phyloP scores from a whole-genome alignment of 2,329 filamentous ascomycete species.

The Sarocladium brachiariae region DNA sequence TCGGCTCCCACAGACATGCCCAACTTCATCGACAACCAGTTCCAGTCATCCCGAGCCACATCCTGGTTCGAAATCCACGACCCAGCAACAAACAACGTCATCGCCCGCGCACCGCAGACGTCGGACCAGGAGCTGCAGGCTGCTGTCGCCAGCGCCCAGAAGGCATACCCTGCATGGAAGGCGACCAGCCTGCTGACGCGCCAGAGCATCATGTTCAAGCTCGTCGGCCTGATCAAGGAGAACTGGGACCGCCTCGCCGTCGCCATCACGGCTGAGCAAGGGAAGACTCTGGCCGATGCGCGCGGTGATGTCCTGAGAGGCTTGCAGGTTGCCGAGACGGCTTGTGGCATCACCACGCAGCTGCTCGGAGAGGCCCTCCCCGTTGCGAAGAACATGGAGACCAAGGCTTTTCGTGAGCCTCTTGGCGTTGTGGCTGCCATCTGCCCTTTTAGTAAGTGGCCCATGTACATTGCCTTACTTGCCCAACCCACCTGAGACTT shows the following conservation, averaged over 20 bases:
- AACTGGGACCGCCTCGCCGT: constrained; percentile 72
- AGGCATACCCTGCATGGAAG: constrained; percentile 63
- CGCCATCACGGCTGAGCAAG: constrained; percentile 72
- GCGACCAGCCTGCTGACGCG: constrained; percentile 58
- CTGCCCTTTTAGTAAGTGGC: constrained; percentile 58
- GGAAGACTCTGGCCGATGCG: constrained; percentile 74
- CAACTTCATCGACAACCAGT: constrained; percentile 70
- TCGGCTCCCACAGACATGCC: constrained; percentile 36
- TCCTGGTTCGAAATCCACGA: constrained; percentile 70
- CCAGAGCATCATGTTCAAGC: constrained; percentile 75
- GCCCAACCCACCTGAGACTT: neutral
- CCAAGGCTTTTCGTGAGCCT: constrained; percentile 63
- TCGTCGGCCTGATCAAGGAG: constrained; percentile 63
- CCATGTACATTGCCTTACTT: neutral
- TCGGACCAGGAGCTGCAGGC: constrained; percentile 10
- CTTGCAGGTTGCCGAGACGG: constrained; percentile 69
- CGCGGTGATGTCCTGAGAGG: constrained; percentile 68
- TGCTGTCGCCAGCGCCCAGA: constrained; percentile 52
- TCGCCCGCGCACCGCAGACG: constrained; percentile 66
- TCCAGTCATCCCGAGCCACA: constrained; percentile 55
- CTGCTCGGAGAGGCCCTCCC: constrained; percentile 69
- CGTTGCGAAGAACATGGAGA: constrained; percentile 77
- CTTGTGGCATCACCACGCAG: constrained; percentile 66
- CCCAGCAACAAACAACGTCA: constrained; percentile 70
- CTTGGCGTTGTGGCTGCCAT: constrained; percentile 66